Conservation (phyloP, 441 rosid genomes). For the Gossypium davidsonii region DNA sequence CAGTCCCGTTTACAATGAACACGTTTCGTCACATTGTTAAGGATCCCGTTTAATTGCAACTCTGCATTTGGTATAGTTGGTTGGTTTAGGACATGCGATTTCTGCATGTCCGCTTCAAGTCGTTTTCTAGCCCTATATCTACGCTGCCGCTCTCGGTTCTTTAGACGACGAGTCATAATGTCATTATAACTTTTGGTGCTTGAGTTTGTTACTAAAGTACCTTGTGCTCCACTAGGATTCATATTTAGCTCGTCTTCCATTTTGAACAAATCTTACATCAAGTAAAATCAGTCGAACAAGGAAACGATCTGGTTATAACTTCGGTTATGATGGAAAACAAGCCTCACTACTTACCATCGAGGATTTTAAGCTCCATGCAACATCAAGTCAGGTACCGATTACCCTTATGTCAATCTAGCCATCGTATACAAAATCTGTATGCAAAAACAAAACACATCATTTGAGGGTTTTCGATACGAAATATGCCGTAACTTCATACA, state of each 20-base stretch:
- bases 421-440: neutral
- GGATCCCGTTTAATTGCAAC: conserved; percentile 21
- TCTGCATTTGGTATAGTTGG: conserved; percentile 12
- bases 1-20: conserved; percentile 51
- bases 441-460: conserved; percentile 1
- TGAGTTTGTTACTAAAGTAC: conserved; percentile 23
- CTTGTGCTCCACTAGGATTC: conserved; percentile 26
- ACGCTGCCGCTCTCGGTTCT: conserved; percentile 75
- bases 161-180: conserved; percentile 45
- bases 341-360: neutral
- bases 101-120: conserved; percentile 41
- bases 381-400: neutral
- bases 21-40: conserved; percentile 23
- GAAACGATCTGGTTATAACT: neutral
- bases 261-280: conserved; percentile 8
- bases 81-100: conserved; percentile 17
- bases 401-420: neutral
- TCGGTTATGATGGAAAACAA: neutral
- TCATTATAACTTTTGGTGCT: conserved; percentile 26
- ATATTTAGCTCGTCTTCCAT: conserved; percentile 36
- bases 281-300: neutral
- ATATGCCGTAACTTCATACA: neutral
- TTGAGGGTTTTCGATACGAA: neutral
- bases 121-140: conserved; percentile 67
- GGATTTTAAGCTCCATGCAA: conserved; percentile 2